phyloP scores from a whole-genome alignment of 2,329 filamentous ascomycete species.

The Rachicladosporium sp. region DNA sequence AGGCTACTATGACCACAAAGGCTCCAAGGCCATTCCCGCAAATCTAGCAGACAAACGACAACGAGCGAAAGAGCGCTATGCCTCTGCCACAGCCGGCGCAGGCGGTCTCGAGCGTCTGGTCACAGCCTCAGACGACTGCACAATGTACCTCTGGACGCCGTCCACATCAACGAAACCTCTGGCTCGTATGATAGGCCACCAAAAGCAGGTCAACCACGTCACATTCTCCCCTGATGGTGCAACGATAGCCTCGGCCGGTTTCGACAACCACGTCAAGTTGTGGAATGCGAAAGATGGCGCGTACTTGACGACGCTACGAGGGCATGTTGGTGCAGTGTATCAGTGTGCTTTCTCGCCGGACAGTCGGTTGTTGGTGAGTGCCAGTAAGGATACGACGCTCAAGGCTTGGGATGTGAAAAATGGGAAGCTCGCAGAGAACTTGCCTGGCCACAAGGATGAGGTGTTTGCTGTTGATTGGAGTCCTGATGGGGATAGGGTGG shows the following conservation, averaged over 20 bases:
- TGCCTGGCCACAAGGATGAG: conserved; percentile 84
- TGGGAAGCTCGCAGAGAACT: conserved; percentile 67
- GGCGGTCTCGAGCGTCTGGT: conserved; percentile 67
- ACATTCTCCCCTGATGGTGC: conserved; percentile 83
- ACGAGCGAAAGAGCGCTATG: conserved; percentile 71
- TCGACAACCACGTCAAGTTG: conserved; percentile 90
- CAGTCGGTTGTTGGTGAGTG: conserved; percentile 75
- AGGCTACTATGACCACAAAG: conserved; percentile 72
- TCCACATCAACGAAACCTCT: conserved; percentile 67
- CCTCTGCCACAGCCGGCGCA: conserved; percentile 57
- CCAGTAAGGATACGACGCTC: conserved; percentile 81
- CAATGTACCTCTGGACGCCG: conserved; percentile 92
- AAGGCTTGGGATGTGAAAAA: conserved; percentile 90
- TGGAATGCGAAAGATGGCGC: conserved; percentile 67
- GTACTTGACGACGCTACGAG: conserved; percentile 78
- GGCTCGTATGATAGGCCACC: conserved; percentile 80
- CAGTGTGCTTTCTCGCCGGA: conserved; percentile 89
- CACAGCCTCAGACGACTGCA: conserved; percentile 89
- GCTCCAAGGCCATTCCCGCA: conserved; percentile 50
- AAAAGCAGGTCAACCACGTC: conserved; percentile 94
- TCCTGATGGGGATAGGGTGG: conserved; percentile 76
- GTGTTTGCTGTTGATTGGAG: conserved; percentile 95
- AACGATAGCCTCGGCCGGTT: conserved; percentile 76
- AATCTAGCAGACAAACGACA: conserved; percentile 57
- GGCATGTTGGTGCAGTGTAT: conserved; percentile 85